Conservation (phyloP, 2,329 filamentous ascomycete genomes). For the Cadophora luteo-olivacea region DNA sequence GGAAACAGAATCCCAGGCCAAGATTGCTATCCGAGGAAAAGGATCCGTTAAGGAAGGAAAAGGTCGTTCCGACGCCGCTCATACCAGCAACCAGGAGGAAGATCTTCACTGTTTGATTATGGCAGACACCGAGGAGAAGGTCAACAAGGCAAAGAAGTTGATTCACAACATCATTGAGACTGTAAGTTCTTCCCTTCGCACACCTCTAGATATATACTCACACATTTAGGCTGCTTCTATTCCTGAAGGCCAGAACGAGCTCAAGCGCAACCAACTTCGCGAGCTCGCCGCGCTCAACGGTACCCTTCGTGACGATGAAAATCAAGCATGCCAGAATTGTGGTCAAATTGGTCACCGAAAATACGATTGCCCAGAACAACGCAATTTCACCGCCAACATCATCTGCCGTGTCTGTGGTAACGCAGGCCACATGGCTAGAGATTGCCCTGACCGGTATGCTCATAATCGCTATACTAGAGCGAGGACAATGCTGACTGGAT, state of each 20-base stretch:
- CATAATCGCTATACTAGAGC: neutral
- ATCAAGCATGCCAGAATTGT: constrained; percentile 99
- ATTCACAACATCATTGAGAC: constrained; percentile 99
- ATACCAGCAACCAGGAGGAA: constrained; percentile 99
- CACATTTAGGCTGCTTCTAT: constrained; percentile 86
- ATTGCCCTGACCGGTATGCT: constrained; percentile 83
- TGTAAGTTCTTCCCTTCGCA: constrained; percentile 60
- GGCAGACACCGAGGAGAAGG: constrained; percentile 99
- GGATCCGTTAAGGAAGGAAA: constrained; percentile 99
- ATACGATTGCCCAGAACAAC: constrained; percentile 96
- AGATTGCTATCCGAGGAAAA: constrained; percentile 99
- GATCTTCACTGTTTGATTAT: constrained; percentile 99
- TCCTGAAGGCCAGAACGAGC: constrained; percentile 96
- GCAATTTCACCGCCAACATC: constrained; percentile 99
- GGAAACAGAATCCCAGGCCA: constrained; percentile 95
- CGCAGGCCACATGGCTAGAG: constrained; percentile 96
- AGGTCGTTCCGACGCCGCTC: constrained; percentile 96
- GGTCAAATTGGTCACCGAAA: constrained; percentile 99
- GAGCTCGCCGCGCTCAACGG: constrained; percentile 98
- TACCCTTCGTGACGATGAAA: constrained; percentile 98
- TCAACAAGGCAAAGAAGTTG: constrained; percentile 98
- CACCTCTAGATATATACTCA: constrained; percentile 41
- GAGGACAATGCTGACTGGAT: constrained; percentile 31
- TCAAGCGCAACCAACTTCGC: constrained; percentile 97
- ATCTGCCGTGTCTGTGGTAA: constrained; percentile 99